Percentiles rank a stretch among this genome's conserved stretches.
phyloP scores from a whole-genome alignment of 2,329 filamentous ascomycete genomes.

The Meredithiella fracta region DNA sequence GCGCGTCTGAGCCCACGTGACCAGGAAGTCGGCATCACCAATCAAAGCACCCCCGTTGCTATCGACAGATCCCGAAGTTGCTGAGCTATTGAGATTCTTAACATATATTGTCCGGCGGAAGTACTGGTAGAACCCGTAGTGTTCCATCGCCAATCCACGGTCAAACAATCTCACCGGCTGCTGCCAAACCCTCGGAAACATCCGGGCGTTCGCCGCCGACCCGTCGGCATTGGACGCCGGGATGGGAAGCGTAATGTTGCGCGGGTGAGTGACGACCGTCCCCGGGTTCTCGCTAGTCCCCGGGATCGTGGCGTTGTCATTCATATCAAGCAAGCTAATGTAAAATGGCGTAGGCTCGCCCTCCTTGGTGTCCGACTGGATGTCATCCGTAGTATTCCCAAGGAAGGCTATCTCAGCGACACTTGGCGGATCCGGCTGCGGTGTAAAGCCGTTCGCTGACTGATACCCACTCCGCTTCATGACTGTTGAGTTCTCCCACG shows the following conservation, averaged over 20 bases:
- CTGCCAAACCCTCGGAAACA: constrained; percentile 53
- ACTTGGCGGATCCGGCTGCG: constrained; percentile 41
- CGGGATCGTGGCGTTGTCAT: constrained; percentile 21
- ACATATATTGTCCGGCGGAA: constrained; percentile 79
- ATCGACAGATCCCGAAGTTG: constrained; percentile 28
- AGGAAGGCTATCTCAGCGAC: constrained; percentile 62
- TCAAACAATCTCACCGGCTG: constrained; percentile 80
- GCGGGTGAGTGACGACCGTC: background rate
- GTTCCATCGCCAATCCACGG: constrained; percentile 61
- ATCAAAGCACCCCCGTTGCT: constrained; percentile 35
- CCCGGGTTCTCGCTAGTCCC: constrained; percentile 19
- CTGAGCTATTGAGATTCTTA: constrained; percentile 37
- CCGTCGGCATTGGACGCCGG: constrained; percentile 51
- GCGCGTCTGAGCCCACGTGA: constrained; percentile 43
- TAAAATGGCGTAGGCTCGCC: constrained; percentile 84
- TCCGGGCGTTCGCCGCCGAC: constrained; percentile 50
- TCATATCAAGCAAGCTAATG: constrained; percentile 49
- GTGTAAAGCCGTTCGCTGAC: constrained; percentile 16
- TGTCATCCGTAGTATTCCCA: constrained; percentile 69
- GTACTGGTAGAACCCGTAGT: constrained; percentile 89
- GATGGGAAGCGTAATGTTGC: constrained; percentile 36
- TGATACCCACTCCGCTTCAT: background rate
- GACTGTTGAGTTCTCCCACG: constrained; percentile 21
- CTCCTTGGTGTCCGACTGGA: constrained; percentile 48
- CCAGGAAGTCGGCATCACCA: constrained; percentile 36